Percentiles rank a stretch among this genome's conserved stretches.
Conservation (phyloP, 2,329 filamentous ascomycete genomes). For the Aquanectria penicillioides region DNA sequence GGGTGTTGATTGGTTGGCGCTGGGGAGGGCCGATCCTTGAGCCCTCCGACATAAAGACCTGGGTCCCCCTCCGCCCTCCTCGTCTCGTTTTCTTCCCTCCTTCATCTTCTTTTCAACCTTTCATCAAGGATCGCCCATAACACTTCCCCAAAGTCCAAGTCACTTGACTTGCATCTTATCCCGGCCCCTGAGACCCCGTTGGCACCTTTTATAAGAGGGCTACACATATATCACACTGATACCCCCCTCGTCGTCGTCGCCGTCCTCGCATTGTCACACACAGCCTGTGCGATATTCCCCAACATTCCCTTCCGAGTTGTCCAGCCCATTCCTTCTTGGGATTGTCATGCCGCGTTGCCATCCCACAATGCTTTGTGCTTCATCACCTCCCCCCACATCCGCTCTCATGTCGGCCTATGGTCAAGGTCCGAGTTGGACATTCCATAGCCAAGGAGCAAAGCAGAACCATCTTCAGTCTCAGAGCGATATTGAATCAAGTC, state of each 20-base stretch:
- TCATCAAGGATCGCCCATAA: slow-evolving; percentile 27
- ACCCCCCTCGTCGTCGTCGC: slow-evolving; percentile 6
- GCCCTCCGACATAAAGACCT: slow-evolving; percentile 33
- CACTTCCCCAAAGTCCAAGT: slow-evolving; percentile 6
- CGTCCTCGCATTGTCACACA: not conserved
- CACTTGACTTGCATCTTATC: slow-evolving; percentile 30
- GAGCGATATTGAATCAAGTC: not conserved
- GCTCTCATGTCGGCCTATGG: not conserved
- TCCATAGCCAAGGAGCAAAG: not conserved
- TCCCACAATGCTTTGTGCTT: slow-evolving; percentile 1
- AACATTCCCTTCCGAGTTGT: not conserved
- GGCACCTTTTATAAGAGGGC: slow-evolving; percentile 12
- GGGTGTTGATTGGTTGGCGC: slow-evolving; percentile 32
- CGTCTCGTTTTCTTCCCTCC: slow-evolving; percentile 28
- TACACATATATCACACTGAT: not conserved
- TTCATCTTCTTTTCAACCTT: slow-evolving; percentile 27
- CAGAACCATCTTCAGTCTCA: not conserved
- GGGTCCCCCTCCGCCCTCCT: slow-evolving; percentile 28
- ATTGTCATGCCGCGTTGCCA: slow-evolving; percentile 22
- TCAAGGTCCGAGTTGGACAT: slow-evolving; percentile 1
- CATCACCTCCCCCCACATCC: not conserved
- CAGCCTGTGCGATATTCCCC: not conserved
- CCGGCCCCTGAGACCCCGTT: slow-evolving; percentile 10
- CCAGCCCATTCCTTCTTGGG: not conserved
- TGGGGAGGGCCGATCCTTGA: slow-evolving; percentile 22